phyloP scores from a whole-genome alignment of 2,329 filamentous ascomycete genomes.

The Xylaria arbuscula region DNA sequence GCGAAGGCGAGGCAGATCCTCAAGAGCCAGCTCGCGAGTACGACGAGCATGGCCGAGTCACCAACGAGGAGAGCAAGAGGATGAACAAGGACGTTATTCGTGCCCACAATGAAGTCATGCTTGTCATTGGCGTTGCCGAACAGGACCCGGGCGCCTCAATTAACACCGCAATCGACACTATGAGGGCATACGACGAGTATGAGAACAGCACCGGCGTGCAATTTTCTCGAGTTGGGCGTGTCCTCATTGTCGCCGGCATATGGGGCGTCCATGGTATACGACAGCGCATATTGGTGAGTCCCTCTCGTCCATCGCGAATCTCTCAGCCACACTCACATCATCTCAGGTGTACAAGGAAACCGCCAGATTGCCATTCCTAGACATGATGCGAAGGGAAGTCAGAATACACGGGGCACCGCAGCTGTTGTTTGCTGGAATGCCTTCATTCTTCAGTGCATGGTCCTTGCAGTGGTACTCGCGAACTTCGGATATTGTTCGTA shows the following conservation, averaged over 20 bases:
- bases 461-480: conserved; percentile 48
- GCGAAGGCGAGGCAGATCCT: conserved; percentile 58
- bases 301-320: not conserved
- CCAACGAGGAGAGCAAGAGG: conserved; percentile 65
- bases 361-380: conserved; percentile 61
- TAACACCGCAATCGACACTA: conserved; percentile 52
- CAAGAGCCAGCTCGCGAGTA: conserved; percentile 61
- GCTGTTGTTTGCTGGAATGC: conserved; percentile 55
- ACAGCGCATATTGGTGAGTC: conserved; percentile 63
- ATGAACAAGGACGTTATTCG: conserved; percentile 68
- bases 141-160: conserved; percentile 57
- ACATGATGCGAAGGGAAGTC: conserved; percentile 54
- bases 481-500: conserved; percentile 35
- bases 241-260: conserved; percentile 56
- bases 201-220: conserved; percentile 60
- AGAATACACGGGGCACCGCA: conserved; percentile 50
- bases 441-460: conserved; percentile 53
- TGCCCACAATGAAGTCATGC: conserved; percentile 72
- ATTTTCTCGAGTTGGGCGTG: conserved; percentile 52
- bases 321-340: conserved; percentile 26
- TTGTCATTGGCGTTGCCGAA: conserved; percentile 70
- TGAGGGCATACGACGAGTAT: conserved; percentile 58
- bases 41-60: conserved; percentile 65
- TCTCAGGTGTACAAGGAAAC: conserved; percentile 63
- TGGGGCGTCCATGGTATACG: conserved; percentile 66